Conservation (phyloP, 768 basidiomycete species). For the Trametes coccinea region DNA sequence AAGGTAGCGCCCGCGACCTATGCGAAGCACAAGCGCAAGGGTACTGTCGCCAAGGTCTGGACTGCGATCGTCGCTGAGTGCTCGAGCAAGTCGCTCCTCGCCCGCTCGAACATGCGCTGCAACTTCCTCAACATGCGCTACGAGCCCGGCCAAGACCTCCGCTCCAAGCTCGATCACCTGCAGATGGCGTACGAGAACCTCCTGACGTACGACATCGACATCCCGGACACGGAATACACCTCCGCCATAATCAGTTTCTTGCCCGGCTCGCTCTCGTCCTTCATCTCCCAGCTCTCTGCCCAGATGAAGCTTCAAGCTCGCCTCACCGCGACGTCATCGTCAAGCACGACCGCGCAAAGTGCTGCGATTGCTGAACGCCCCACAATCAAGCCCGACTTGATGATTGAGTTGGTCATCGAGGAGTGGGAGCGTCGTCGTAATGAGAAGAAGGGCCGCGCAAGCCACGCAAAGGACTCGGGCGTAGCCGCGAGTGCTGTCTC, state of each 20-base stretch:
- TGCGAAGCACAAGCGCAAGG: constrained; percentile 28
- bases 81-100: constrained; percentile 29
- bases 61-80: constrained; percentile 34
- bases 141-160: too few relatives aligned
- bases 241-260: constrained; percentile 13
- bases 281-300: constrained; percentile 11
- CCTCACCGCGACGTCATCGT: too few relatives aligned
- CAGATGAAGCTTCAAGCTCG: background rate
- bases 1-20: constrained; percentile 24
- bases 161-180: too few relatives aligned
- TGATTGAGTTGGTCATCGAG: constrained; percentile 6
- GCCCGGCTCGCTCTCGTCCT: background rate
- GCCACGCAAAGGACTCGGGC: background rate
- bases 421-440: constrained; percentile 6
- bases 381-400: background rate
- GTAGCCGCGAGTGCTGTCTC: constrained; percentile 8
- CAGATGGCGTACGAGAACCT: constrained; percentile 26
- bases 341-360: too few relatives aligned
- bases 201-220: background rate
- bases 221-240: constrained; percentile 7
- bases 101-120: constrained; percentile 26
- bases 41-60: constrained; percentile 35
- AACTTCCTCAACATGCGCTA: constrained; percentile 20
- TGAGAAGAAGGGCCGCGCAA: background rate
- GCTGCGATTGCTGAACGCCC: background rate